Evolutionary conservation across 169 alveolate genomes (phyloP).

Genomic region (Babesia ovis): DNA sequence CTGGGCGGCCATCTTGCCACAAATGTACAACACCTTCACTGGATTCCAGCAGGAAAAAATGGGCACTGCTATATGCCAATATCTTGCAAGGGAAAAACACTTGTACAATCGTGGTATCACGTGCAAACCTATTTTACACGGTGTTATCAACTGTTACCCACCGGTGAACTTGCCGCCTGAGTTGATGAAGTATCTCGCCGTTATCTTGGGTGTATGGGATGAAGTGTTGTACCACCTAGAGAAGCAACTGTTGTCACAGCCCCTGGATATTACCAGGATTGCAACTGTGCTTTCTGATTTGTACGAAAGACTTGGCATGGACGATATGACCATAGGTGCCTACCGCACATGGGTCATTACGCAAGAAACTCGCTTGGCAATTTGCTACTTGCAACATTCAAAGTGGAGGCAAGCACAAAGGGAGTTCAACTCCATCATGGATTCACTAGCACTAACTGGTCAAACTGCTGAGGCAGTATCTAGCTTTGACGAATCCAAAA

Average conservation of each 20-base stretch:
- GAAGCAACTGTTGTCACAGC: constrained; percentile 59
- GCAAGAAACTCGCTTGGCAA: constrained; percentile 61
- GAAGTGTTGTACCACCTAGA: constrained; percentile 47
- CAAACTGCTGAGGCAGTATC: constrained; percentile 70
- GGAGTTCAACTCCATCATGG: constrained; percentile 62
- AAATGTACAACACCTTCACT: constrained; percentile 28
- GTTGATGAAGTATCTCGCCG: constrained; percentile 38
- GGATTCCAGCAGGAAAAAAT: constrained; percentile 24
- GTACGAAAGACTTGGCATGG: constrained; percentile 36
- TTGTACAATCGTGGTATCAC: constrained; percentile 7
- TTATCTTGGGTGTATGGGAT: constrained; percentile 31
- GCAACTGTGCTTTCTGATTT: constrained; percentile 61
- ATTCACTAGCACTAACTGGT: constrained; percentile 49
- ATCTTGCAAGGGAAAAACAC: constrained; percentile 27
- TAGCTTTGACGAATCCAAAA: constrained; percentile 68
- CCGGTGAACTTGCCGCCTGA: constrained; percentile 48
- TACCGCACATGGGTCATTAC: constrained; percentile 66
- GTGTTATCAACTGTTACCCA: constrained; percentile 40
- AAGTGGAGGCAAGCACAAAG: constrained; percentile 67
- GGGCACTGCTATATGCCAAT: constrained; percentile 22
- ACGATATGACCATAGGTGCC: constrained; percentile 62
- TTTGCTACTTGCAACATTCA: constrained; percentile 54
- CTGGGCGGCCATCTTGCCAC: constrained; percentile 40
- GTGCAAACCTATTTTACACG: constrained; percentile 21
- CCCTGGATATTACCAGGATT: constrained; percentile 59